Evolutionary conservation across 345 rosid genomes (phyloP).

Genomic region (Arabis alpina): DNA sequence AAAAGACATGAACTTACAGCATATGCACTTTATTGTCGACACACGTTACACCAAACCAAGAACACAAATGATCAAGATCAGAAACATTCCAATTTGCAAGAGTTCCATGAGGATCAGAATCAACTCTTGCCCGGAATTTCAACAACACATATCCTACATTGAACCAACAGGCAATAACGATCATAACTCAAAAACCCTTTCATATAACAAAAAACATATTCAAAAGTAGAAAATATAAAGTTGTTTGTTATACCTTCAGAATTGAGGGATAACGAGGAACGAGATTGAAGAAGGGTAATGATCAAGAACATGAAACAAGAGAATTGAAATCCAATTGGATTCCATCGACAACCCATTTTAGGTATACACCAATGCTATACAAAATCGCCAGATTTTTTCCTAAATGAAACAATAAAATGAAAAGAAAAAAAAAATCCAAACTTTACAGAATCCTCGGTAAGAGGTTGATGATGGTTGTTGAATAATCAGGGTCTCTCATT

Average conservation of each 20-base stretch:
- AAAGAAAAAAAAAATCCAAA: conserved; percentile 14
- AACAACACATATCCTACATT: conserved; percentile 68
- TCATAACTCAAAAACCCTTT: conserved; percentile 11
- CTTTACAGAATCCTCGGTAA: conserved; percentile 45
- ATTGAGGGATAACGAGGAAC: conserved; percentile 54
- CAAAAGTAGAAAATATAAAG: neutral
- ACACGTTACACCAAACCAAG: conserved; percentile 81
- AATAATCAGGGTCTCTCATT: conserved; percentile 68
- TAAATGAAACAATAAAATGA: conserved; percentile 26
- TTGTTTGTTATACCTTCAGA: conserved; percentile 57
- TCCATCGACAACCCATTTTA: conserved; percentile 84
- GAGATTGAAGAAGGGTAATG: conserved; percentile 50
- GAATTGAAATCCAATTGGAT: conserved; percentile 60
- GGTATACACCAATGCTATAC: conserved; percentile 47
- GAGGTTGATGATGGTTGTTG: conserved; percentile 45
- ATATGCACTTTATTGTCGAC: conserved; percentile 66
- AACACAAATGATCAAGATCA: conserved; percentile 57
- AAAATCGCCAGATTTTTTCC: conserved; percentile 70
- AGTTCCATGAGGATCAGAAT: conserved; percentile 71
- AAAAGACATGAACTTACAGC: conserved; percentile 63
- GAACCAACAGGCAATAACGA: neutral
- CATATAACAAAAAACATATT: neutral
- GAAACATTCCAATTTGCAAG: conserved; percentile 68
- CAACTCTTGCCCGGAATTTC: conserved; percentile 63
- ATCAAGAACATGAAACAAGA: conserved; percentile 57